phyloP scores from a whole-genome alignment of 2,329 filamentous ascomycete genomes.

The Aureobasidium sp. region DNA sequence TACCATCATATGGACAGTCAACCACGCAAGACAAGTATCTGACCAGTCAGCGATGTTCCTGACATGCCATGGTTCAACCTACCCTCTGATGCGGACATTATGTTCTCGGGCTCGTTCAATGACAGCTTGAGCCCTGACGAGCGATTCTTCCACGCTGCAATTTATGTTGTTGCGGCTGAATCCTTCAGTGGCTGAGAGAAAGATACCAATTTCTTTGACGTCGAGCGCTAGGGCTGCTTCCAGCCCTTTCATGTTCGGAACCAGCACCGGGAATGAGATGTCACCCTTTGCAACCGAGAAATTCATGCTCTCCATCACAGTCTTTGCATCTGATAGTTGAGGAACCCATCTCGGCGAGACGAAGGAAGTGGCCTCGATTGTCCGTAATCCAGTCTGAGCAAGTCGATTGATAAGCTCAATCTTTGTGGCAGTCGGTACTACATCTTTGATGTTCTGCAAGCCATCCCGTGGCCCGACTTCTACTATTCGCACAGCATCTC shows the following conservation, averaged over 20 bases:
- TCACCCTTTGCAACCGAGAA: slow-evolving; percentile 25
- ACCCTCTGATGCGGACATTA: slow-evolving; percentile 62
- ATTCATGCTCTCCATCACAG: slow-evolving; percentile 8
- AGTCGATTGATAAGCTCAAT: slow-evolving; percentile 67
- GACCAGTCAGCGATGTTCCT: not conserved
- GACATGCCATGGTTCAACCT: slow-evolving; percentile 19
- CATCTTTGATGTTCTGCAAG: slow-evolving; percentile 72
- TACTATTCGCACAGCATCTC: slow-evolving; percentile 50
- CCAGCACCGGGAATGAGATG: slow-evolving; percentile 72
- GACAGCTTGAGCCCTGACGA: slow-evolving; percentile 62
- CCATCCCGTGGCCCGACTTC: slow-evolving; percentile 74
- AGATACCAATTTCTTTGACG: slow-evolving; percentile 63
- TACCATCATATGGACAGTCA: slow-evolving; percentile 69
- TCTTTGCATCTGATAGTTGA: slow-evolving; percentile 48
- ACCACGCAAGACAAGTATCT: slow-evolving; percentile 70
- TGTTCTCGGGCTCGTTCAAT: slow-evolving; percentile 59
- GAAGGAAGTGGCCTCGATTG: slow-evolving; percentile 76
- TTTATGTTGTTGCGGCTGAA: slow-evolving; percentile 80
- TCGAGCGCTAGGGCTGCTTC: slow-evolving; percentile 54
- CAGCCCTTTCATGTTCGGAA: slow-evolving; percentile 68
- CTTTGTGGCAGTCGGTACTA: slow-evolving; percentile 65
- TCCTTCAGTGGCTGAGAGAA: slow-evolving; percentile 71
- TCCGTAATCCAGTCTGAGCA: slow-evolving; percentile 58
- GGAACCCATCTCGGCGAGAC: slow-evolving; percentile 81
- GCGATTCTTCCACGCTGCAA: slow-evolving; percentile 66